A percentile compares a stretch with the other conserved stretches of the same genome.
Conservation (phyloP, 2,329 filamentous ascomycete genomes). For the Sarocladiaceae sp. region DNA sequence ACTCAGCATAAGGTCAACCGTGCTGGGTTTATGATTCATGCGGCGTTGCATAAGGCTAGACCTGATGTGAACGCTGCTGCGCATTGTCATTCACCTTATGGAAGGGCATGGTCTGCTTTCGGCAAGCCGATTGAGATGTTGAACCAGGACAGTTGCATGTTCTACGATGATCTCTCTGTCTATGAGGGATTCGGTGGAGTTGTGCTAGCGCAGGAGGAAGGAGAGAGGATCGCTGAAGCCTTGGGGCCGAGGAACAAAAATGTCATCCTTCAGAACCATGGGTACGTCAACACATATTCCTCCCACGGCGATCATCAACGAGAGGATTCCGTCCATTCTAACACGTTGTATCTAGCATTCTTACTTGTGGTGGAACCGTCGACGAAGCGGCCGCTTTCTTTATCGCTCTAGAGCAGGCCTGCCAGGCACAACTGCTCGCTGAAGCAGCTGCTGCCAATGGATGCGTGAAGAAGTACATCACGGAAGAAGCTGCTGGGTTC, state of each 20-base stretch:
- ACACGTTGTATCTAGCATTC: slow-evolving; percentile 2
- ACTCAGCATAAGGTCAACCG: slow-evolving; percentile 48
- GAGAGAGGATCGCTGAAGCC: slow-evolving; percentile 54
- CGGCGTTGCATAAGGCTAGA: slow-evolving; percentile 59
- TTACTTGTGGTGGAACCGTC: slow-evolving; percentile 64
- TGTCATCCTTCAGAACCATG: slow-evolving; percentile 59
- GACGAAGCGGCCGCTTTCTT: slow-evolving; percentile 70
- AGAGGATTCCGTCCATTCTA: too few species aligned
- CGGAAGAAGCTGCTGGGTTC: slow-evolving; percentile 34
- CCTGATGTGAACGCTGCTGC: slow-evolving; percentile 63
- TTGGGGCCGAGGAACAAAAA: slow-evolving; percentile 54
- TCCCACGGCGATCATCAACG: too few species aligned
- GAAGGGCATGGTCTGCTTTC: slow-evolving; percentile 65
- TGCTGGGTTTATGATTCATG: slow-evolving; percentile 66
- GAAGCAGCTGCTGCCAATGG: slow-evolving; percentile 38
- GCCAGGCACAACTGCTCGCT: slow-evolving; percentile 60
- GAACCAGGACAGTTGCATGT: slow-evolving; percentile 60
- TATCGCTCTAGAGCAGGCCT: slow-evolving; percentile 61
- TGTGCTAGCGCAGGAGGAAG: slow-evolving; percentile 57
- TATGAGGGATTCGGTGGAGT: slow-evolving; percentile 38
- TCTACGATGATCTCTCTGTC: slow-evolving; percentile 39
- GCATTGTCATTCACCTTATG: slow-evolving; percentile 61
- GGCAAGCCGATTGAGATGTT: slow-evolving; percentile 63
- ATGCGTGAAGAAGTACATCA: slow-evolving; percentile 30
- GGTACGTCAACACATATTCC: not conserved